phyloP scores from a whole-genome alignment of 371 early-diverging fungal species.

The Zopfochytrium polystomum region DNA sequence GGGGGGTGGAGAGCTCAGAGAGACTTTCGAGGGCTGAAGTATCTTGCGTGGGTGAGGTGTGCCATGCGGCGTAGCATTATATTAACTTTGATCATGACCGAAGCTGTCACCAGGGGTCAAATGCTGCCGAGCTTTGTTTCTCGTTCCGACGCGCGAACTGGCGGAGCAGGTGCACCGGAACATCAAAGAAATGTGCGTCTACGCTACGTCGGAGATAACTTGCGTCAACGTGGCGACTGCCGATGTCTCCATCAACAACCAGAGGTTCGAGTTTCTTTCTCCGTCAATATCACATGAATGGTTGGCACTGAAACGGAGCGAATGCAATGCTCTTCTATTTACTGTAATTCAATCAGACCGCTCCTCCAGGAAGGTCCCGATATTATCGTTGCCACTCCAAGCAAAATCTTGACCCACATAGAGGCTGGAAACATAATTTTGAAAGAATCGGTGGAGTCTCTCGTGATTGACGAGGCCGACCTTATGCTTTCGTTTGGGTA shows the following conservation, averaged over 20 bases:
- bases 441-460: slow-evolving; percentile 63
- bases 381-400: slow-evolving; percentile 81
- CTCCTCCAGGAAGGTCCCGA: slow-evolving; percentile 80
- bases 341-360: slow-evolving; percentile 50
- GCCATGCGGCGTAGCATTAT: neutral
- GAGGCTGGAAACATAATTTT: slow-evolving; percentile 61
- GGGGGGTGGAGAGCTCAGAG: neutral
- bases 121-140: slow-evolving; percentile 59
- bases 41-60: neutral
- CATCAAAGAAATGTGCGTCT: slow-evolving; percentile 66
- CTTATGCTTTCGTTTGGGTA: slow-evolving; percentile 90
- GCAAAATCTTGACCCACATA: slow-evolving; percentile 69
- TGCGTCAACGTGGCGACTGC: slow-evolving; percentile 67
- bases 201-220: slow-evolving; percentile 64
- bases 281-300: neutral
- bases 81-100: neutral
- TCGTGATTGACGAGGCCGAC: slow-evolving; percentile 96
- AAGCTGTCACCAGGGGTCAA: neutral
- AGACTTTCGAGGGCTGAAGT: slow-evolving; percentile 7
- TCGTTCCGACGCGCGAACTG: slow-evolving; percentile 96
- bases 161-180: slow-evolving; percentile 86
- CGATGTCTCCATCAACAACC: slow-evolving; percentile 47
- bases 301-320: neutral
- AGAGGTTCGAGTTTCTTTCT: slow-evolving; percentile 5
- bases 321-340: no score